Conservation (phyloP, 257 asterid genomes). For the Leptodermis oblonga region DNA sequence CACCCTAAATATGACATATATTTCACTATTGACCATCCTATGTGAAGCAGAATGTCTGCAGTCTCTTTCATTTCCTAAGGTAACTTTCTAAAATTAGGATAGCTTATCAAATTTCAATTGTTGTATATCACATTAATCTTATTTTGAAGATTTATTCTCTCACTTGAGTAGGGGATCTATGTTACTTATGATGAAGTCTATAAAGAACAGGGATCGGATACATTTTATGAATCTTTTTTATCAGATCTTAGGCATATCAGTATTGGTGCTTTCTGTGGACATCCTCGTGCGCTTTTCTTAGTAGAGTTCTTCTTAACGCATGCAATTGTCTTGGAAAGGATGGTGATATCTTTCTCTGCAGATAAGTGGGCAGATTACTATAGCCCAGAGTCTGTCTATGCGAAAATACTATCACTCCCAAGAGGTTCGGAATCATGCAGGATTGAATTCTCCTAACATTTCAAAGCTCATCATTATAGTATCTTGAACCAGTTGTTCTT, state of each 20-base stretch:
- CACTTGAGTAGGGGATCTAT: not conserved
- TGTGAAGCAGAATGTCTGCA: not conserved
- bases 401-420: not conserved
- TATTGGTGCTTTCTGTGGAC: not conserved
- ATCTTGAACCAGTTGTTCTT: not conserved
- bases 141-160: not conserved
- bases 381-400: not conserved
- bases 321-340: not conserved
- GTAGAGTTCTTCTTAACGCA: not conserved
- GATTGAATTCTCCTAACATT: not conserved
- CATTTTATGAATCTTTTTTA: not conserved
- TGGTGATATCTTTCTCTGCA: not conserved
- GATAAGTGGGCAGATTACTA: not conserved
- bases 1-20: not conserved
- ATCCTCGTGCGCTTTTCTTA: not conserved
- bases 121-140: not conserved
- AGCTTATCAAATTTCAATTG: not conserved
- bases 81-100: not conserved
- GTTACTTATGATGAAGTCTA: not conserved
- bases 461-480: not conserved
- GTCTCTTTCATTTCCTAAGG: slow-evolving; percentile 1
- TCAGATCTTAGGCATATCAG: not conserved
- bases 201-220: not conserved
- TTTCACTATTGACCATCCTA: not conserved
- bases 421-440: not conserved